Base-by-base conservation (phyloP, 495 filamentous ascomycete genomes). In the Penicillium waksmanii region DNA sequence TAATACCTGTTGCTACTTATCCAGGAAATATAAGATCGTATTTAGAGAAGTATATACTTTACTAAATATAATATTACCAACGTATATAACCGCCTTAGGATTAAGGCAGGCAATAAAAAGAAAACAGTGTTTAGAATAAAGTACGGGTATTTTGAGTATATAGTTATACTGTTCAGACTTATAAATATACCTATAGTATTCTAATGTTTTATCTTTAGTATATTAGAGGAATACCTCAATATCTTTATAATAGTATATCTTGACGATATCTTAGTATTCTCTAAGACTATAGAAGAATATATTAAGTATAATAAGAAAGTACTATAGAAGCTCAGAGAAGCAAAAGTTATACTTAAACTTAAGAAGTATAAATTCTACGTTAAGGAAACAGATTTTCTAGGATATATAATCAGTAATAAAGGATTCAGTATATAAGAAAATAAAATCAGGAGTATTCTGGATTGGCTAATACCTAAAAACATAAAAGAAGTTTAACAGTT, bases 191-290 rank as follows among this genome's bases (percentile, higher is more conserved):
- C 65, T 60, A 62, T 53, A 5, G 55, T 61, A 0, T 78, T 74
- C 51, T 61, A 75, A 53, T 9, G 44, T 11, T 77, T 63, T 54
- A 72, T 78, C 35, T 74, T 74, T 51, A 36, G 65, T 18, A 51
- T 51, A 13, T 36, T 77, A 13, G 3, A 23, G 34, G 66, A 69
- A 0, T 66, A 58, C 42, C 59, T 77, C 0, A 53, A 69, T 15
- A 31, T 38, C 1, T 78, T 77, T 50, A 60, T 34, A 35, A 57
- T 61, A n/a, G 67, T 50, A 3, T 79, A 74, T 53, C 35, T 78
- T 0, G 64, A 80, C 40, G 56, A 80, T 42, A 66, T 77, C 36
- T 47, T 79, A 0, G 71, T 80, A 31, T 77, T 46, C 27, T 49
- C 51, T 19, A 19, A 44, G 5, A 9, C n/a, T 9, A 11, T 44